phyloP scores from a whole-genome alignment of 108 stramenopile genomes.

The Nitzschia sp. region DNA sequence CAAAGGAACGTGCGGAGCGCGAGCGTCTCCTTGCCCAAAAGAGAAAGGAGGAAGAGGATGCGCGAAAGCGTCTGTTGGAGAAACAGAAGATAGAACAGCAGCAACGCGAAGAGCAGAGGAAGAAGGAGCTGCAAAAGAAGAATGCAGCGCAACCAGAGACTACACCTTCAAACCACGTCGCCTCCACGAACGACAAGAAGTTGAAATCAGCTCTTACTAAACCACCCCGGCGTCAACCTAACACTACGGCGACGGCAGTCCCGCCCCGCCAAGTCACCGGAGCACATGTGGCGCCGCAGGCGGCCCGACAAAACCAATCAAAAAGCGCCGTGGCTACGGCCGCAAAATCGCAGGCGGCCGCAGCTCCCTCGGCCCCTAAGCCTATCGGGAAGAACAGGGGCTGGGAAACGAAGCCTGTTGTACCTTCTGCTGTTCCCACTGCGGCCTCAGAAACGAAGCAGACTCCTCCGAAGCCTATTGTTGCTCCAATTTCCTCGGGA shows the following conservation, averaged over 20 bases:
- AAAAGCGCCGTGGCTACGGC: no score
- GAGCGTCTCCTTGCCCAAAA: constrained; percentile 23
- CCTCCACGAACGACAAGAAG: background rate
- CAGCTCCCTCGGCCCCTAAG: background rate
- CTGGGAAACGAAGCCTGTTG: constrained; percentile 58
- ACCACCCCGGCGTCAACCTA: background rate
- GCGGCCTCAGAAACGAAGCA: constrained; percentile 11
- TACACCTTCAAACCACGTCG: background rate
- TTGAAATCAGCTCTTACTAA: constrained; percentile 6
- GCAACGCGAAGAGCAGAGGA: constrained; percentile 22
- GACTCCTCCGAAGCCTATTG: background rate
- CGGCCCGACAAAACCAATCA: no score
- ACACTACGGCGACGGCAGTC: constrained; percentile 5
- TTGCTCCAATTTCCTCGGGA: background rate
- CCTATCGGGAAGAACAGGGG: constrained; percentile 54
- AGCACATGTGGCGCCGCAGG: no score
- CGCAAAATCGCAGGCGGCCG: background rate
- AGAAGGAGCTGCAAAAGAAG: constrained; percentile 22
- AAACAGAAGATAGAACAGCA: constrained; percentile 38
- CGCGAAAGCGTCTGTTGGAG: constrained; percentile 23
- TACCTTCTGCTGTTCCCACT: background rate
- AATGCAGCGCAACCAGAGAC: constrained; percentile 7
- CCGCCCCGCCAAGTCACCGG: no score
- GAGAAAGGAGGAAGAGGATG: constrained; percentile 52
- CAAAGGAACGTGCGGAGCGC: constrained; percentile 47